A percentile compares a stretch with the other conserved stretches of the same genome.
Evolutionary conservation across 495 filamentous ascomycete species (phyloP).

Genomic region (Entonaema liquescens): DNA sequence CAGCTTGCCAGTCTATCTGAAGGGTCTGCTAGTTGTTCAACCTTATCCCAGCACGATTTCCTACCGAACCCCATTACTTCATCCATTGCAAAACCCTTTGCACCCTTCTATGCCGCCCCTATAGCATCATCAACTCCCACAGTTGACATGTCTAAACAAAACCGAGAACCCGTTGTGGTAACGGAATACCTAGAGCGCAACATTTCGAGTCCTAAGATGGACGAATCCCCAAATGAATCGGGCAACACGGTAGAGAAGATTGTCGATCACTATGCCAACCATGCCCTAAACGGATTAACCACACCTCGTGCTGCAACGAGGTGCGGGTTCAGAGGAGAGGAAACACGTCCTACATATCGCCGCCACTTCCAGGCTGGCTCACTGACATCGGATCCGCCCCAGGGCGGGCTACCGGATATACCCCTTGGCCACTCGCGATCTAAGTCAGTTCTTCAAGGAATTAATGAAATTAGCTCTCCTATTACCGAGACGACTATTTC

Average conservation of each 20-base stretch:
- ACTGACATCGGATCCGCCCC: background rate
- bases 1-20: background rate
- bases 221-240: constrained; percentile 23
- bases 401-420: background rate
- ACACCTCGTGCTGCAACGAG: constrained; percentile 23
- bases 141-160: background rate
- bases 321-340: constrained; percentile 18
- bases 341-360: background rate
- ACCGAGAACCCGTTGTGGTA: background rate
- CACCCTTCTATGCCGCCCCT: background rate
- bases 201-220: background rate
- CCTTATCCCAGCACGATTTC: background rate
- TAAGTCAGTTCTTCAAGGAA: background rate
- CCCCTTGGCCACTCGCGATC: constrained; percentile 3
- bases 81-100: background rate
- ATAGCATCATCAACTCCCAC: background rate
- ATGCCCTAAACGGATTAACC: background rate
- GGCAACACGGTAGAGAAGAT: constrained; percentile 47
- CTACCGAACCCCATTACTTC: background rate
- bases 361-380: background rate
- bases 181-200: constrained; percentile 11
- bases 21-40: background rate
- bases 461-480: background rate
- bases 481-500: constrained; percentile 21
- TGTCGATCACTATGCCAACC: constrained; percentile 9